Conservation (phyloP, 352 stramenopile genomes). For the Pythium insidiosum region DNA sequence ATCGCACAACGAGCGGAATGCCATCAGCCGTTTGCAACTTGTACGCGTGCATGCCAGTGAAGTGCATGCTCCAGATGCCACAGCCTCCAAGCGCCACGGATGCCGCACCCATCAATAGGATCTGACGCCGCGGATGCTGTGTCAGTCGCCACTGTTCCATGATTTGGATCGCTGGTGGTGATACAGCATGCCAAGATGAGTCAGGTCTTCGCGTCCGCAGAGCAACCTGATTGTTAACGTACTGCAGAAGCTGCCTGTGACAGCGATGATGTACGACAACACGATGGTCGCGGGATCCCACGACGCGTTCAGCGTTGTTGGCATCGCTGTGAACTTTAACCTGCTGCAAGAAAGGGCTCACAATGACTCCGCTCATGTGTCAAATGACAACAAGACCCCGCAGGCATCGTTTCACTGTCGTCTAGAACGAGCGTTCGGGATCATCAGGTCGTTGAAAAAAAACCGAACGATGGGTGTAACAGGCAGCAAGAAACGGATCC, state of each 20-base stretch:
- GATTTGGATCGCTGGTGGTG: slow-evolving; percentile 13
- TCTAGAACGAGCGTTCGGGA: too few species aligned
- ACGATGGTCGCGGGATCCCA: slow-evolving; percentile 35
- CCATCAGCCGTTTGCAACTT: slow-evolving; percentile 9
- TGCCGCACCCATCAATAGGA: slow-evolving; percentile 26
- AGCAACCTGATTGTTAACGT: slow-evolving; percentile 6
- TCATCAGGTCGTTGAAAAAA: too few species aligned
- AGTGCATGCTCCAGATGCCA: slow-evolving; percentile 65
- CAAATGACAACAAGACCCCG: too few species aligned
- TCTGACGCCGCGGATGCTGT: slow-evolving; percentile 1
- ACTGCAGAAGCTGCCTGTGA: slow-evolving; percentile 64
- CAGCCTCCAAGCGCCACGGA: slow-evolving; percentile 36
- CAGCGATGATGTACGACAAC: slow-evolving; percentile 44
- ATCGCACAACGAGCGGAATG: slow-evolving; percentile 30
- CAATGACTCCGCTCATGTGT: too few species aligned
- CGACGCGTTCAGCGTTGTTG: too few species aligned
- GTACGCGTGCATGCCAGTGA: slow-evolving; percentile 42
- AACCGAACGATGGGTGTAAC: too few species aligned
- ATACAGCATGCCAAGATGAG: neutral
- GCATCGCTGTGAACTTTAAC: too few species aligned
- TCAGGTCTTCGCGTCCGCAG: neutral
- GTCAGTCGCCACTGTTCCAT: slow-evolving; percentile 16
- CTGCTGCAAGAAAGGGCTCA: too few species aligned
- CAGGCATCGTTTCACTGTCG: too few species aligned
- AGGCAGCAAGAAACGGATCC: too few species aligned